Evolutionary conservation across 768 basidiomycete species (phyloP), one percentile per base, ranked within the genome.

Genomic region (Sarcomyxa edulis): DNA sequence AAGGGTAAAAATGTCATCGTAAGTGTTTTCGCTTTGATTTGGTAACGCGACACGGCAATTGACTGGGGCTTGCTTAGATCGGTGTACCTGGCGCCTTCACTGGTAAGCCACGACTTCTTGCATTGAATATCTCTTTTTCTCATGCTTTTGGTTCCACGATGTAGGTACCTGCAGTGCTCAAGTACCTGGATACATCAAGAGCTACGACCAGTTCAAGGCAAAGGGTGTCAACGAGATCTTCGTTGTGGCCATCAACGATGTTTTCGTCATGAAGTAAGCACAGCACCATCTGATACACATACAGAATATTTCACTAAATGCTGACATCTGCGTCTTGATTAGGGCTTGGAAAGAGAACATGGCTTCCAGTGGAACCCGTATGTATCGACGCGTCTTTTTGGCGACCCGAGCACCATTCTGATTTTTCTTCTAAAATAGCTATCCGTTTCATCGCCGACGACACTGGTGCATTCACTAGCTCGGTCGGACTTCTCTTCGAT

Each of bases 71-170:
- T n/a, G n/a, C n/a, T n/a, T 41, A 83, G 81, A 68, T 89, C 40
- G 79, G 81, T 9, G 81, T 88, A 21, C 85, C 88, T 0, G 85
- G 83, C 11, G 83, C 83, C 6, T 89, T 87, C 61, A 83, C 82
- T 2, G 79, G 78, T 1, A 69, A n/a, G n/a, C n/a, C n/a, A n/a
- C n/a, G n/a, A n/a, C n/a, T n/a, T n/a, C n/a, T n/a, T n/a, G n/a
- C n/a, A n/a, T n/a, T n/a, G n/a, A n/a, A n/a, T n/a, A n/a, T n/a
- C n/a, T n/a, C n/a, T n/a, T n/a, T n/a, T n/a, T n/a, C n/a, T n/a
- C n/a, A n/a, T n/a, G n/a, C n/a, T n/a, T n/a, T n/a, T n/a, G n/a
- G n/a, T n/a, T n/a, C n/a, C n/a, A n/a, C n/a, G n/a, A n/a, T n/a
- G n/a, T n/a, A n/a, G n/a, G n/a, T n/a, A n/a, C 82, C 4, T 91